A percentile compares a stretch with the other conserved stretches of the same genome.
Evolutionary conservation across 257 asterid species (phyloP).

Genomic region (Oldenlandia corymbosa): DNA sequence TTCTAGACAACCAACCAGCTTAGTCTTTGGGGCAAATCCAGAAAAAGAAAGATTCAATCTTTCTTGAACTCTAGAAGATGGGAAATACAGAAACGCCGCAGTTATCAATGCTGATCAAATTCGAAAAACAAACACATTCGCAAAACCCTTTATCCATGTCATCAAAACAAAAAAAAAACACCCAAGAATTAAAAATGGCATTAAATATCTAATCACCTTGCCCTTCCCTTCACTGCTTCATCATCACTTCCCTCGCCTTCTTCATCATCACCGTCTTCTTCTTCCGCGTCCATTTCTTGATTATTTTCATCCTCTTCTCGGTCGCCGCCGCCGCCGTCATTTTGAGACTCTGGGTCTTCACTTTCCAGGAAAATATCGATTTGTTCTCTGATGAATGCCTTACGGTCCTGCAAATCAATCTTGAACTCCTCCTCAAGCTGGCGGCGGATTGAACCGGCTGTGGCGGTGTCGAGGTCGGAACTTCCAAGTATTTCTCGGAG

Average conservation of each 20-base stretch:
- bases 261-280: conserved; percentile 14
- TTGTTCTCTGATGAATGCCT: conserved; percentile 33
- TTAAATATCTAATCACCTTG: conserved; percentile 18
- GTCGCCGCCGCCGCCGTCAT: conserved; percentile 9
- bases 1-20: neutral
- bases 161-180: neutral
- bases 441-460: conserved; percentile 37
- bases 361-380: conserved; percentile 26
- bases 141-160: neutral
- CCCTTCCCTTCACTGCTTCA: conserved; percentile 10
- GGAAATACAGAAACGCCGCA: neutral
- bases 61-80: neutral
- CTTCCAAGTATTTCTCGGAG: conserved; percentile 29
- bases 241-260: conserved; percentile 13
- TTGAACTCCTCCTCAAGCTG: conserved; percentile 40
- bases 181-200: neutral
- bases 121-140: neutral
- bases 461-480: conserved; percentile 37
- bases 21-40: neutral
- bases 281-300: no score
- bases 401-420: conserved; percentile 28
- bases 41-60: neutral
- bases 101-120: neutral
- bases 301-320: conserved; percentile 13
- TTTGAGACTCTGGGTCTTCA: conserved; percentile 9